Percentiles rank a stretch among this genome's conserved stretches.
phyloP scores from a whole-genome alignment of 768 basidiomycete species.

The Rhodotorula kratochvilovae region DNA sequence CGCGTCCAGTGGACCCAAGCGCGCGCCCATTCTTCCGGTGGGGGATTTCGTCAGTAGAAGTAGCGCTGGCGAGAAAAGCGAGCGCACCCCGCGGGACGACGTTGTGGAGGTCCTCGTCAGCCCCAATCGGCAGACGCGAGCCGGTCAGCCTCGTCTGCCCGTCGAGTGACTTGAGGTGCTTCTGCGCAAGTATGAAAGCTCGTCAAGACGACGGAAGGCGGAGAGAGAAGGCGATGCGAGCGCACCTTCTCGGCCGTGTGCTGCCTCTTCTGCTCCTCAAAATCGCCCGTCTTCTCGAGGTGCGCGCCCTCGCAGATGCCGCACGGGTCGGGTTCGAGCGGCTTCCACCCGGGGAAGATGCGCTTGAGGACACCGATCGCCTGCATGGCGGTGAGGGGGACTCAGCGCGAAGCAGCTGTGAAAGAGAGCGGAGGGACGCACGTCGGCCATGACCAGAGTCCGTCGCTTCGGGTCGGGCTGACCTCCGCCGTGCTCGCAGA shows the following conservation, averaged over 20 bases:
- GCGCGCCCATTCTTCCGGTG: constrained; percentile 55
- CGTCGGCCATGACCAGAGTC: constrained; percentile 52
- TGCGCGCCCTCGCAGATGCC: constrained; percentile 60
- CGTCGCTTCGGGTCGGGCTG: constrained; percentile 58
- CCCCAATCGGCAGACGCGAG: background rate
- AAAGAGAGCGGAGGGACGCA: background rate
- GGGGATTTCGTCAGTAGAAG: background rate
- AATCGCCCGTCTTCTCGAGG: constrained; percentile 53
- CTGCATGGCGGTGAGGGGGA: background rate
- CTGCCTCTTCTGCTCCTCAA: background rate
- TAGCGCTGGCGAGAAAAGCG: too few species aligned
- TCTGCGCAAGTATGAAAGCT: background rate
- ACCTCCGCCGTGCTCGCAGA: constrained; percentile 67
- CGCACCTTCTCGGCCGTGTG: constrained; percentile 25
- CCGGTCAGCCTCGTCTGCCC: background rate
- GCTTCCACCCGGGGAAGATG: constrained; percentile 64
- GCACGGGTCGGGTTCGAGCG: constrained; percentile 59
- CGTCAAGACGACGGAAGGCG: background rate
- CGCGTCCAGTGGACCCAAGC: constrained; percentile 66
- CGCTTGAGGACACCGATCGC: constrained; percentile 52
- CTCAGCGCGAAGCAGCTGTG: too few species aligned
- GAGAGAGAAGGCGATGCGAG: background rate
- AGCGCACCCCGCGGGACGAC: constrained; percentile 16
- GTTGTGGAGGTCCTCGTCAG: background rate
- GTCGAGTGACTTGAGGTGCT: constrained; percentile 7